Evolutionary conservation across 2,329 filamentous ascomycete species (phyloP).

Genomic region (Mycocentrospora acerina): DNA sequence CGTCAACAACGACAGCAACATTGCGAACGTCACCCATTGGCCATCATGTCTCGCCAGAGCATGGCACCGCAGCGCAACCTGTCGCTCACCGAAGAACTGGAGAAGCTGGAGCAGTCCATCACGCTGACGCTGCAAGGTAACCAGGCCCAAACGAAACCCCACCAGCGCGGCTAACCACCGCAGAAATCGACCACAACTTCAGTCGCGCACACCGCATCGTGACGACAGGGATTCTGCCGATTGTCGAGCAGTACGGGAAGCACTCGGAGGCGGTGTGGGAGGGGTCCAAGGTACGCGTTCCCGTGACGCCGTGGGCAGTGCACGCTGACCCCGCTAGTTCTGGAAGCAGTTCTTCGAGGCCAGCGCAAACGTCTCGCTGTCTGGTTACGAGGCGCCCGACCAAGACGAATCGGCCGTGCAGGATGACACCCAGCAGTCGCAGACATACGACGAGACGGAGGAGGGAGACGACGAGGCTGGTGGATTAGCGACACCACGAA

Average conservation of each 20-base stretch:
- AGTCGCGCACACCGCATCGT: conserved; percentile 96
- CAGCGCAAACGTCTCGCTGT: conserved; percentile 94
- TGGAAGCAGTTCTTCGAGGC: conserved; percentile 99
- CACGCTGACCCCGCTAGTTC: conserved; percentile 60
- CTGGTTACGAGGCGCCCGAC: conserved; percentile 83
- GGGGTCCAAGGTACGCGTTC: conserved; percentile 72
- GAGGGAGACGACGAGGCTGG: conserved; percentile 31
- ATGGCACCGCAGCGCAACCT: conserved; percentile 58
- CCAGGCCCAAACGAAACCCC: conserved; percentile 21
- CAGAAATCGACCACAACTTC: conserved; percentile 98
- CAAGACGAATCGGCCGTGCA: conserved; percentile 57
- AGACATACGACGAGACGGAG: conserved; percentile 48
- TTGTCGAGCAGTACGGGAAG: conserved; percentile 93
- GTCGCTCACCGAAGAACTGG: conserved; percentile 89
- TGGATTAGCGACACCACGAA: conserved; percentile 49
- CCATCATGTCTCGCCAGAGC: conserved; percentile 54
- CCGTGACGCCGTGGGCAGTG: background rate
- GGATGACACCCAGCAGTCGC: conserved; percentile 39
- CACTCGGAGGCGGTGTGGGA: conserved; percentile 96
- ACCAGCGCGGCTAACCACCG: conserved; percentile 23
- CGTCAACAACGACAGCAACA: conserved; percentile 7
- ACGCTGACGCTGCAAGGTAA: conserved; percentile 87
- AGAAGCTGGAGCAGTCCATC: conserved; percentile 94
- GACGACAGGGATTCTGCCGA: conserved; percentile 85
- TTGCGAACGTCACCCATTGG: conserved; percentile 1